These are phyloP conservation scores for Pseudopediastrum boryanum DNA, from an alignment of 139 green algal genomes.

Conservation along the genomic window DNA sequence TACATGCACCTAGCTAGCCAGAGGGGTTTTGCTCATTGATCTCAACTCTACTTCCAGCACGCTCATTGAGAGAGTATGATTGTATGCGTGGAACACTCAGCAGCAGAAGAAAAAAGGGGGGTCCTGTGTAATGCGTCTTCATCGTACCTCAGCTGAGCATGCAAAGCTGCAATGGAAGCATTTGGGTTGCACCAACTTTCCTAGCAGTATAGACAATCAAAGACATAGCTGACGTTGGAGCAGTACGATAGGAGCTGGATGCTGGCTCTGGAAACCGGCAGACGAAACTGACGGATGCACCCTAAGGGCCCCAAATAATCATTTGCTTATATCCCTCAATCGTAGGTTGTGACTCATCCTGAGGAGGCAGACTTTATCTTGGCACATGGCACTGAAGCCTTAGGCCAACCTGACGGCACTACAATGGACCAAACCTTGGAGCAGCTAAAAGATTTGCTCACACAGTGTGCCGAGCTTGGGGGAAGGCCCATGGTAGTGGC, in stretches of 20 bases:
- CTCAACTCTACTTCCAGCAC: neutral
- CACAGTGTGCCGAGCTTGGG: conserved; percentile 30
- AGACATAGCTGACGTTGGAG: no score
- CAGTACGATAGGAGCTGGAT: no score
- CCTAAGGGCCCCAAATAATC: no score
- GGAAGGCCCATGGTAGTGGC: conserved; percentile 81
- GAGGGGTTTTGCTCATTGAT: no score
- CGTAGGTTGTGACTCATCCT: conserved; percentile 53
- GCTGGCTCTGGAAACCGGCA: no score
- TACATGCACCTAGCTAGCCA: no score
- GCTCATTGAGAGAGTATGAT: neutral
- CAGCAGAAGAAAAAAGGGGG: neutral
- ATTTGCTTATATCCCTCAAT: neutral
- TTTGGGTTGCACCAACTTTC: no score
- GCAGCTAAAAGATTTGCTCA: conserved; percentile 52
- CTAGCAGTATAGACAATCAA: no score
- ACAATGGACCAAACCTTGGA: conserved; percentile 39
- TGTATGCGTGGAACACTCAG: neutral
- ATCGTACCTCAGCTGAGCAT: no score
- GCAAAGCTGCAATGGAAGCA: no score
- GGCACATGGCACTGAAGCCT: conserved; percentile 86
- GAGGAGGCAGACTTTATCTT: conserved; percentile 87
- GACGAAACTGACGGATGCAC: no score
- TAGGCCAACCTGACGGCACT: conserved; percentile 40
- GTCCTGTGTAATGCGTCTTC: no score